Base-by-base conservation (phyloP, 345 rosid species). In the Eucalyptus tenuipes region DNA sequence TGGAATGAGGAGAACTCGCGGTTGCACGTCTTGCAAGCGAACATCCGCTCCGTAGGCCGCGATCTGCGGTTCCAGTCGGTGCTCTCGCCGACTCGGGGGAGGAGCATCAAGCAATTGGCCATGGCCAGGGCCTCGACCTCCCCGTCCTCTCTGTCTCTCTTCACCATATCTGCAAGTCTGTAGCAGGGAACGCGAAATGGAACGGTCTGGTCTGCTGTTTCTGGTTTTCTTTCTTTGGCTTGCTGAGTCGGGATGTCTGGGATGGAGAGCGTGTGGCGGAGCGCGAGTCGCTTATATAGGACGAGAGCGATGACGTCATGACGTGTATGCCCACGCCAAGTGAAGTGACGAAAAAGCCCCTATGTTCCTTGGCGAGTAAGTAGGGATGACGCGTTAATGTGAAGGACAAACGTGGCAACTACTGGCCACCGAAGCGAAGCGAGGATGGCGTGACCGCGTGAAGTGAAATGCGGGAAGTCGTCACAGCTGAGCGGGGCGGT, bases 11-110 rank as follows among this genome's bases (percentile, higher is more conserved):
- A 85, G 88, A 97, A 97, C 89, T 91, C 92, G 86, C 88, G 94
- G 95, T 94, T 91, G 91, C 99, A 97, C 31, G 99, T 97, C 90
- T 96, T 97, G 95, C 99, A 97, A 1, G 93, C 44, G 53, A 97
- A 97, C 47, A 92, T 91, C n/a, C 96, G 95, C 49, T 86, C 40
- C 15, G 33, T 6, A 68, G 49, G 84, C 91, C 90, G 88, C 80
- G 59, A 24, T n/a, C n/a, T 3, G 88, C 29, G 53, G 52, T 5
- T 25, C 40, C 40, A 2, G 88, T 33, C 52, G 10, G 59, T 27
- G 27, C 40, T 88, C 87, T 92, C 88, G 37, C 94, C 97, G 17
- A 97, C 94, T 49, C 85, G 93, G 5, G 98, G 94, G 45, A 97
- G 91, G 18, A 95, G 91, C 94, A 96, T 92, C 94, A 97, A 91